Evolutionary conservation across 306 rosid genomes (phyloP).

Genomic region (Senna siamea): DNA sequence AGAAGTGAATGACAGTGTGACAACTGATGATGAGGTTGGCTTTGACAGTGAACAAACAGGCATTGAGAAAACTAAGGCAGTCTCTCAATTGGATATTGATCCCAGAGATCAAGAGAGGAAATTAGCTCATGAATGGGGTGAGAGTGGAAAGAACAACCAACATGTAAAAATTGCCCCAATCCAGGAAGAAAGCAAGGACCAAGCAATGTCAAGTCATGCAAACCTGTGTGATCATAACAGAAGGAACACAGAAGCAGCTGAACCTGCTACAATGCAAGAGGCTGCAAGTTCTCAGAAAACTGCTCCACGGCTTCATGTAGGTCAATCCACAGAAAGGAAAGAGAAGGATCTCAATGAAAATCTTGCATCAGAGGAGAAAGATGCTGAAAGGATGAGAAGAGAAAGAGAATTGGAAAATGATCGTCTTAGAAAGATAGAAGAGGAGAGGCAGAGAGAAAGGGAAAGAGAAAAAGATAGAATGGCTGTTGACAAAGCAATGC

Average conservation of each 20-base stretch:
- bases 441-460: conserved; percentile 85
- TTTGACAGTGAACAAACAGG: conserved; percentile 40
- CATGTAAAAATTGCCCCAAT: conserved; percentile 39
- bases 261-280: conserved; percentile 43
- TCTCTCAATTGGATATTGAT: conserved; percentile 46
- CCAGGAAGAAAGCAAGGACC: conserved; percentile 45
- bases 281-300: conserved; percentile 47
- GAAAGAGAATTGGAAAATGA: conserved; percentile 74
- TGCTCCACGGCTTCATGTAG: conserved; percentile 45
- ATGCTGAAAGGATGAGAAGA: conserved; percentile 61
- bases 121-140: conserved; percentile 50
- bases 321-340: conserved; percentile 51
- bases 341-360: conserved; percentile 50
- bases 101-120: conserved; percentile 52
- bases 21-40: conserved; percentile 48
- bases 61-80: conserved; percentile 43
- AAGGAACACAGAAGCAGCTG: conserved; percentile 47
- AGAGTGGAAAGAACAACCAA: conserved; percentile 43
- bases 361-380: conserved; percentile 50
- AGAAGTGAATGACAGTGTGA: conserved; percentile 43
- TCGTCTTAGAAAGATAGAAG: conserved; percentile 70
- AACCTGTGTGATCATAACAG: conserved; percentile 43
- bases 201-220: conserved; percentile 36
- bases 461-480: conserved; percentile 94
- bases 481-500: conserved; percentile 76